Percentiles rank a stretch among this genome's conserved stretches.
Evolutionary conservation across 352 stramenopile species (phyloP).

Genomic region (Phytopythium chamaehyphon): DNA sequence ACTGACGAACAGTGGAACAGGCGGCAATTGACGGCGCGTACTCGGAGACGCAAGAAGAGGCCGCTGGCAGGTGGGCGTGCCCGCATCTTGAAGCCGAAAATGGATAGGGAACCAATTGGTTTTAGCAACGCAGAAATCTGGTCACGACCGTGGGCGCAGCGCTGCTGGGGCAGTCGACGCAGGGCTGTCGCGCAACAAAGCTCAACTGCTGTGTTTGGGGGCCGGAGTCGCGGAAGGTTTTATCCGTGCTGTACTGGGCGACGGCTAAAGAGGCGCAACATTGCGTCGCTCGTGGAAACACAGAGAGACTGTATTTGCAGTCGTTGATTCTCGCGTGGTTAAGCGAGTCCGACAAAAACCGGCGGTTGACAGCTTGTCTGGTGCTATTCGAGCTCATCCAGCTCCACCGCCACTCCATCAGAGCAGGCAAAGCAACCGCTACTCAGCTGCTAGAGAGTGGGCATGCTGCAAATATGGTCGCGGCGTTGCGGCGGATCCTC

Average conservation of each 20-base stretch:
- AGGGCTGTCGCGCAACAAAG: constrained; percentile 37
- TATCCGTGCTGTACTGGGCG: constrained; percentile 58
- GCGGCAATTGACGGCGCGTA: constrained; percentile 18
- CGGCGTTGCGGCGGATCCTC: neutral
- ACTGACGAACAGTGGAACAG: neutral
- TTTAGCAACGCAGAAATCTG: constrained; percentile 44
- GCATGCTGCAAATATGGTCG: neutral
- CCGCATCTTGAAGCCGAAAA: neutral
- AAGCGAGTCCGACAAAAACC: constrained; percentile 29
- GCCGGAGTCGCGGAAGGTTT: constrained; percentile 35
- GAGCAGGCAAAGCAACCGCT: too few relatives aligned
- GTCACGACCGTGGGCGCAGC: constrained; percentile 32
- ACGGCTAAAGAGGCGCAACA: constrained; percentile 8
- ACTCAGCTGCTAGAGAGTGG: neutral
- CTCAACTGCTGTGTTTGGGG: constrained; percentile 59
- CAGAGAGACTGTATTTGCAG: constrained; percentile 17
- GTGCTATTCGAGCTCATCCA: constrained; percentile 61
- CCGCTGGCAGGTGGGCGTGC: too few relatives aligned
- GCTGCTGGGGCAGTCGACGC: constrained; percentile 36
- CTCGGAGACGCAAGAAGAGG: neutral
- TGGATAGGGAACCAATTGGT: too few relatives aligned
- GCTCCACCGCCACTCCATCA: constrained; percentile 15
- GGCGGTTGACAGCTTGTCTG: constrained; percentile 50
- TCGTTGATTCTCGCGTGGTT: constrained; percentile 35
- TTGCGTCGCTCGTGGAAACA: too few relatives aligned